Conservation (phyloP, 2,329 filamentous ascomycete species). For the Lizonia empirigonia region DNA sequence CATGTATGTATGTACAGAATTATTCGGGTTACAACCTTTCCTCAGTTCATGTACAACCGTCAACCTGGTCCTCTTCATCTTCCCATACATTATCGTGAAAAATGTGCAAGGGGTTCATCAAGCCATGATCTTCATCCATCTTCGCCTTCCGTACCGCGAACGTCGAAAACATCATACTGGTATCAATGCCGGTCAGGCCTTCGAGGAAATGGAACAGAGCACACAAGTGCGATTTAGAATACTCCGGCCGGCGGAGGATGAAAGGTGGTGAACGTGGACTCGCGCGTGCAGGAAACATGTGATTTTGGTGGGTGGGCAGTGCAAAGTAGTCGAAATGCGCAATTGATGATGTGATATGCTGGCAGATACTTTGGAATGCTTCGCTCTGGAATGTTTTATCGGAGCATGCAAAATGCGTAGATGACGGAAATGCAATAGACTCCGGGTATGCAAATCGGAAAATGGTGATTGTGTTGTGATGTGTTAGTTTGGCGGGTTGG, state of each 20-base stretch:
- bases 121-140: slow-evolving; percentile 12
- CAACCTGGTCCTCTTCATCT: not conserved
- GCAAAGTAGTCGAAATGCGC: not conserved
- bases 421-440: not conserved
- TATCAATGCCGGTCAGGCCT: slow-evolving; percentile 3
- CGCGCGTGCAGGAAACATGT: not conserved
- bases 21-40: not conserved
- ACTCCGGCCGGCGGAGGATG: slow-evolving; percentile 11
- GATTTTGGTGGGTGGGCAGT: not conserved
- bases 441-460: slow-evolving; percentile 6
- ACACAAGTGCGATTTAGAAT: not conserved
- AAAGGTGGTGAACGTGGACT: too few relatives aligned
- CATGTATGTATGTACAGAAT: slow-evolving; percentile 11
- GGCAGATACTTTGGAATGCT: not conserved
- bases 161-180: slow-evolving; percentile 1
- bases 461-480: not conserved
- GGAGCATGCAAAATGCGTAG: slow-evolving; percentile 3
- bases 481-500: not conserved
- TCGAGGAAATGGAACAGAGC: not conserved
- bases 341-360: slow-evolving; percentile 5
- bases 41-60: slow-evolving; percentile 9
- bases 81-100: slow-evolving; percentile 1
- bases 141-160: not conserved
- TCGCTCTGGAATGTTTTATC: slow-evolving; percentile 1
- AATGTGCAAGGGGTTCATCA: slow-evolving; percentile 9